A percentile compares a stretch with the other conserved stretches of the same genome.
These are phyloP conservation scores for Effrenium voratum DNA, from an alignment of 73 alveolate genomes.

Conservation along the genomic window DNA sequence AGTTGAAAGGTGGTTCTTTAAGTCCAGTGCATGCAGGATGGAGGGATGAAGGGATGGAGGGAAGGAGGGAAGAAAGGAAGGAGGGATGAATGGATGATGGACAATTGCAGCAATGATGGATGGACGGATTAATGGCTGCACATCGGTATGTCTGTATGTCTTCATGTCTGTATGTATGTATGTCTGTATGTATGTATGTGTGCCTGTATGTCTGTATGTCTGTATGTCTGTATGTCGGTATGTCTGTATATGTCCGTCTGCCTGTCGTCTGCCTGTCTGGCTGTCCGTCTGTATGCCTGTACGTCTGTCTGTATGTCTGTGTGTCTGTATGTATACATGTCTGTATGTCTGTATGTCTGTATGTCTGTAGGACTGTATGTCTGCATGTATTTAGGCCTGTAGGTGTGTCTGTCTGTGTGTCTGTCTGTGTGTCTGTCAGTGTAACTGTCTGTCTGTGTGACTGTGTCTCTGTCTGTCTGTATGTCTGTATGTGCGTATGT, in stretches of 20 bases:
- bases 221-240: background rate
- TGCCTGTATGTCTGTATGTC: background rate
- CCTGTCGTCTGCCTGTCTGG: background rate
- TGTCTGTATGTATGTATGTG: background rate
- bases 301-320: background rate
- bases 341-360: background rate
- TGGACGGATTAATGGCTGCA: too few species aligned
- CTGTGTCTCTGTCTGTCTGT: background rate
- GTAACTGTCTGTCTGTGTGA: background rate
- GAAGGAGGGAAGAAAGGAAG: too few species aligned
- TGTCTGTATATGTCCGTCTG: background rate
- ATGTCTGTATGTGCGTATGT: background rate
- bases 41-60: too few species aligned
- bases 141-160: background rate
- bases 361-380: background rate
- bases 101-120: too few species aligned
- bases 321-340: background rate
- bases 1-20: too few species aligned
- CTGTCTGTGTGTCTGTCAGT: background rate
- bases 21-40: too few species aligned
- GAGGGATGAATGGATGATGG: too few species aligned
- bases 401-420: background rate
- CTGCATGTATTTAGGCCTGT: background rate
- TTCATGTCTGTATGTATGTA: background rate
- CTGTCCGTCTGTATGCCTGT: background rate